A percentile compares a stretch with the other conserved stretches of the same genome.
Evolutionary conservation across 2,329 filamentous ascomycete species (phyloP).

Genomic region (Stachybotrys echinatus): DNA sequence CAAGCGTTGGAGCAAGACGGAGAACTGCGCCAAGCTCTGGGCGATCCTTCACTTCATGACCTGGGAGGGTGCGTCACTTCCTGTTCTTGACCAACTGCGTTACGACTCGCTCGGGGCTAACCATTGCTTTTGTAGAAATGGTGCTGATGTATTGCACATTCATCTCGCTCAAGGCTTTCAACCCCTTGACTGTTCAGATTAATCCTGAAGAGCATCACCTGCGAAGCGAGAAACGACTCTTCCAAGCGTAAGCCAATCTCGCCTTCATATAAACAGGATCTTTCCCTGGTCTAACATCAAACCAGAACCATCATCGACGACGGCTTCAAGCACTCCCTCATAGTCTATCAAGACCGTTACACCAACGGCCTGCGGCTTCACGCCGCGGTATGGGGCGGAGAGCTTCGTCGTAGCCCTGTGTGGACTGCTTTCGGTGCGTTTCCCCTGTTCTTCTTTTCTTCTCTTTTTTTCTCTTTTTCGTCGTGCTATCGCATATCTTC

Average conservation of each 20-base stretch:
- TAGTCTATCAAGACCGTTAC: slow-evolving; percentile 45
- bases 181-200: slow-evolving; percentile 36
- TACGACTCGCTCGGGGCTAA: not conserved
- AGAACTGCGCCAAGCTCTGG: slow-evolving; percentile 44
- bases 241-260: slow-evolving; percentile 46
- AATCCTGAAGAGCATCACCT: slow-evolving; percentile 41
- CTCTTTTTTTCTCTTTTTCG: no score
- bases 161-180: slow-evolving; percentile 49
- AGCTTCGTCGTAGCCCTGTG: slow-evolving; percentile 48
- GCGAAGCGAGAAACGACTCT: slow-evolving; percentile 43
- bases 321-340: slow-evolving; percentile 45
- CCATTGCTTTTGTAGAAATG: slow-evolving; percentile 38
- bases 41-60: slow-evolving; percentile 50
- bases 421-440: slow-evolving; percentile 60
- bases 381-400: slow-evolving; percentile 49
- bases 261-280: not conserved
- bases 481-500: no score
- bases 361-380: slow-evolving; percentile 49
- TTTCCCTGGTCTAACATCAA: not conserved
- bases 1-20: slow-evolving; percentile 43
- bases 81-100: not conserved
- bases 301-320: slow-evolving; percentile 52
- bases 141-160: slow-evolving; percentile 56
- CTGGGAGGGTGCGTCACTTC: slow-evolving; percentile 47
- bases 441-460: no score